These are phyloP conservation scores for Pyronema omphalodes DNA, from an alignment of 495 filamentous ascomycete species.

Conservation along the genomic window DNA sequence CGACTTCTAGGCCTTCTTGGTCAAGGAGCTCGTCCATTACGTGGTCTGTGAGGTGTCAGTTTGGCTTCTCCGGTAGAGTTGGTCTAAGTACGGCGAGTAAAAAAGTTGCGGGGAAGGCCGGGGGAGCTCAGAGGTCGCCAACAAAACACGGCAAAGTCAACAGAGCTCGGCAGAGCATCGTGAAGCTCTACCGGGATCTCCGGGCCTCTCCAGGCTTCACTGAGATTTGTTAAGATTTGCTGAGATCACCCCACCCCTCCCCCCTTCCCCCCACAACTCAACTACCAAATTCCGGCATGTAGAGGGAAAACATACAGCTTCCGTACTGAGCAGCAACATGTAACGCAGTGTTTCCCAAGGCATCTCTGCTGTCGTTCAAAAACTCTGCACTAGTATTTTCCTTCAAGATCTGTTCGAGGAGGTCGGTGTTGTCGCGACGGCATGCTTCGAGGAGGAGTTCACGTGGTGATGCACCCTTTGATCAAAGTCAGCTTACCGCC, in stretches of 20 bases:
- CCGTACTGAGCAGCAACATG: constrained; percentile 76
- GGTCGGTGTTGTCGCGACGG: constrained; percentile 74
- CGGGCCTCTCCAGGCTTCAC: no score
- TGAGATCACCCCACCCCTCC: no score
- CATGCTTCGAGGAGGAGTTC: constrained; percentile 86
- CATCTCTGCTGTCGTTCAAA: constrained; percentile 67
- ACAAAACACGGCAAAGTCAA: no score
- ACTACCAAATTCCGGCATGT: background rate
- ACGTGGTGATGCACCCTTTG: constrained; percentile 62
- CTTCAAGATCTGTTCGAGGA: constrained; percentile 39
- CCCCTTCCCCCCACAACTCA: no score
- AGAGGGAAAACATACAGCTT: constrained; percentile 45
- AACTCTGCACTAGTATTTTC: constrained; percentile 43
- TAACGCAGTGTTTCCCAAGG: constrained; percentile 68
- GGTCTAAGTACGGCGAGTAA: background rate
- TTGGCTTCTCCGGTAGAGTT: background rate
- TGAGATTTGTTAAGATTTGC: no score
- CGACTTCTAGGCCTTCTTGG: constrained; percentile 85
- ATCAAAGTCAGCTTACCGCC: background rate
- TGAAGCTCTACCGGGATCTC: no score
- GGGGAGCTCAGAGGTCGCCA: background rate
- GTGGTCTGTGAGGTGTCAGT: constrained; percentile 41
- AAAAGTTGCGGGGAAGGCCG: background rate
- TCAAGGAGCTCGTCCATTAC: constrained; percentile 83
- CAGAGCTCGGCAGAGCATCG: no score